Evolutionary conservation across 768 basidiomycete genomes (phyloP), one percentile per base, ranked within the genome.

Genomic region (Tulasnella sp.): DNA sequence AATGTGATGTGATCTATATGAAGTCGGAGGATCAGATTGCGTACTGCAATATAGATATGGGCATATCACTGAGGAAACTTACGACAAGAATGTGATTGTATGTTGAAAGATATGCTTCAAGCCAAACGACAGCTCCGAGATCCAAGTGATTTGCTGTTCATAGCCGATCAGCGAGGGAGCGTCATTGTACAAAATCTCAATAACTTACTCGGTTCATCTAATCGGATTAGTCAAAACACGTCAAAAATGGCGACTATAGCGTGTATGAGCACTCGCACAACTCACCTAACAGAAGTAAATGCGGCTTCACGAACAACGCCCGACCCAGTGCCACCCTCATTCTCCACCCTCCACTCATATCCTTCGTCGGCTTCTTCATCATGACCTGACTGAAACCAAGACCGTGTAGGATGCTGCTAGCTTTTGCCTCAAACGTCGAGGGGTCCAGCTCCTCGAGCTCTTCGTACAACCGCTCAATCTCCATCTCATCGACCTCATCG

Each of bases 281-380:
- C 73, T 95, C 91, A 70, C 97, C 96, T 65, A 99, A 83, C 32
- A 99, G 76, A 32, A 98, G 78, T 24, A 99, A 73, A 76, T 99
- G 96, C 4, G 95, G 95, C 73, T 94, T 97, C 72, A 99, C 75
- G 73, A 98, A 97, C 42, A 99, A 79, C 1, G 95, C 95, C 50
- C 95, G 80, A 32, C 95, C 95, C 41, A 99, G 85, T 13, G 95
- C 88, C 56, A 99, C 95, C 70, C 95, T 84, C 95, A 99, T 99
- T 53, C 95, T 81, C 95, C 95, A 99, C 67, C 95, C 95, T 80
- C 95, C 95, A 68, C 83, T 86, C 95, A 99, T 99, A 71, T 99
- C 95, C 74, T 91, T 95, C 29, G 95, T 99, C 3, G 93, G 87
- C 72, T 86, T 88, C 72, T 80, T 80, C 94, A 98, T 96, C 95